These are phyloP conservation scores for Pythium rishiriense DNA, from an alignment of 352 stramenopile species.

Conservation along the genomic window DNA sequence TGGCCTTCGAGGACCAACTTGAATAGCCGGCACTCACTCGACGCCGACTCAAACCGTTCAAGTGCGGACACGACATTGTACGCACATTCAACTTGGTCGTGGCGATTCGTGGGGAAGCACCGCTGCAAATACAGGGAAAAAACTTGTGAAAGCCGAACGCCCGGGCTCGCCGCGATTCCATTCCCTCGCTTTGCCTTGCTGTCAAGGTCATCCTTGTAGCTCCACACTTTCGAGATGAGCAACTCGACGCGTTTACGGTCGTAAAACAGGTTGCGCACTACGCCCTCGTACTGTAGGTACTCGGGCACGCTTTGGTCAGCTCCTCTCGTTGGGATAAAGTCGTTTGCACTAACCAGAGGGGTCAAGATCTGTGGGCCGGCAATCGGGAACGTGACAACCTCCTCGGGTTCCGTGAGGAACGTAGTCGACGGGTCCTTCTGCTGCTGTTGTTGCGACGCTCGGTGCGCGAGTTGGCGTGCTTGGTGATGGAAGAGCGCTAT, in stretches of 20 bases:
- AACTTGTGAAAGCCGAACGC: conserved; percentile 33
- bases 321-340: conserved; percentile 46
- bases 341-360: conserved; percentile 15
- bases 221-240: conserved; percentile 57
- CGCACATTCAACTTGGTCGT: conserved; percentile 51
- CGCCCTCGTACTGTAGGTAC: conserved; percentile 59
- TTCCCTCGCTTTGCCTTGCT: conserved; percentile 35
- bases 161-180: not conserved
- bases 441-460: conserved; percentile 23
- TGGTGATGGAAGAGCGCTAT: conserved; percentile 20
- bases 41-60: conserved; percentile 38
- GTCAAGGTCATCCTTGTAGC: conserved; percentile 57
- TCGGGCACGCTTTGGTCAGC: conserved; percentile 37
- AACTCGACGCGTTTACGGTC: conserved; percentile 44
- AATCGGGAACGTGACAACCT: conserved; percentile 20
- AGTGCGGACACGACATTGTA: conserved; percentile 64
- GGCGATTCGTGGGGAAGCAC: conserved; percentile 21
- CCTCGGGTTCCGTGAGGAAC: conserved; percentile 59
- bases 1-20: conserved; percentile 46
- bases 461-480: conserved; percentile 30
- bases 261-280: conserved; percentile 63
- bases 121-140: conserved; percentile 44
- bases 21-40: conserved; percentile 59
- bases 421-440: conserved; percentile 6
- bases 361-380: conserved; percentile 5